A percentile compares a stretch with the other conserved stretches of the same genome.
Conservation (phyloP, 1,284 basidiomycete genomes). For the Pholiota adiposa region DNA sequence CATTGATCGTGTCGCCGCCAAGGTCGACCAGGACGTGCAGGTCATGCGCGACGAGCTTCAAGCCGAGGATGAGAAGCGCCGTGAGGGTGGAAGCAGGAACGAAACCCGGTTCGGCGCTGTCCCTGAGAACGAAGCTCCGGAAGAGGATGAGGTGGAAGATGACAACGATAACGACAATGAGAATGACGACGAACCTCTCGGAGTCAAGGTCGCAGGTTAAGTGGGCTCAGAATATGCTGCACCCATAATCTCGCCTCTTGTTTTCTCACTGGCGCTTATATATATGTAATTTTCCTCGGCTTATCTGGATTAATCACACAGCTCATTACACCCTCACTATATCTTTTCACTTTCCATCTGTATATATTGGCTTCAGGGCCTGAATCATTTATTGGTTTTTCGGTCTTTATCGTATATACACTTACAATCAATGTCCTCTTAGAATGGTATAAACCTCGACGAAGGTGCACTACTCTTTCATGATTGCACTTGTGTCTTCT, state of each 20-base stretch:
- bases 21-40: constrained; percentile 74
- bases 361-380: background rate
- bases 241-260: background rate
- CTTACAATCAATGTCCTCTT: background rate
- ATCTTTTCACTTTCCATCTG: background rate
- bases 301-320: background rate
- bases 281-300: background rate
- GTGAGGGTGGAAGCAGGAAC: constrained; percentile 37
- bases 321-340: background rate
- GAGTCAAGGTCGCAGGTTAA: constrained; percentile 27
- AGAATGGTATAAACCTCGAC: background rate
- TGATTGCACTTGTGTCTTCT: background rate
- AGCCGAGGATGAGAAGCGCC: constrained; percentile 59
- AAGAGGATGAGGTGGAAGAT: constrained; percentile 39
- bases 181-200: constrained; percentile 18
- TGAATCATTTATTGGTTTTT: background rate
- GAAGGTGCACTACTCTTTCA: background rate
- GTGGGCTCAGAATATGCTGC: background rate
- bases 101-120: constrained; percentile 27
- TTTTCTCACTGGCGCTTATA: background rate
- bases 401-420: background rate
- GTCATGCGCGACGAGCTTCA: constrained; percentile 73
- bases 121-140: constrained; percentile 35
- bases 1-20: constrained; percentile 79
- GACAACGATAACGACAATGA: constrained; percentile 28